Evolutionary conservation across 768 basidiomycete genomes (phyloP).

Genomic region (Phanerochaete carnosa): DNA sequence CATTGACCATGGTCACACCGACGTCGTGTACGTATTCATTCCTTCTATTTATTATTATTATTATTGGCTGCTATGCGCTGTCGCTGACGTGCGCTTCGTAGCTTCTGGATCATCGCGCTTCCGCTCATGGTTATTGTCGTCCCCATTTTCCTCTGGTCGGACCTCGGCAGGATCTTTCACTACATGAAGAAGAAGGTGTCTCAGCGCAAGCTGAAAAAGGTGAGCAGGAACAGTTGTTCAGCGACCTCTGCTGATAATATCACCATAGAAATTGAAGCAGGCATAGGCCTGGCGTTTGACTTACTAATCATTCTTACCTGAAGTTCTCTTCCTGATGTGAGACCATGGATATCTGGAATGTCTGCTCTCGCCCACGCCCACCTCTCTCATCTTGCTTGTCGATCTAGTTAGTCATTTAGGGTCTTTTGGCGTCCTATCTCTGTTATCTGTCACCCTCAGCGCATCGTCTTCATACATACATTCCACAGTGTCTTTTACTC

Average conservation of each 20-base stretch:
- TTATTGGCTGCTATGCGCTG: background rate
- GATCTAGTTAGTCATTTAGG: too few relatives aligned
- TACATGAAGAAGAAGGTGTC: slow-evolving; percentile 43
- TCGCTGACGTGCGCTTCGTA: slow-evolving; percentile 20
- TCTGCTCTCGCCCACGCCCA: background rate
- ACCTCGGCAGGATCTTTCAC: slow-evolving; percentile 43
- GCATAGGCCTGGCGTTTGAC: background rate
- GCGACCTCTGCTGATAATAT: background rate
- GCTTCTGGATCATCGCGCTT: slow-evolving; percentile 66
- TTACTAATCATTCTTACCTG: too few relatives aligned
- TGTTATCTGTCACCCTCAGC: background rate
- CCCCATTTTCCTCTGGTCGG: slow-evolving; percentile 48
- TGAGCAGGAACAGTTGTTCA: background rate
- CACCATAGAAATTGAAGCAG: slow-evolving; percentile 16
- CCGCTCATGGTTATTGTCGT: slow-evolving; percentile 55
- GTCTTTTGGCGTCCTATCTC: background rate
- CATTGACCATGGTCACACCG: slow-evolving; percentile 32
- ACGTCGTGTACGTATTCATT: slow-evolving; percentile 17
- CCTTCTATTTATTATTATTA: too few relatives aligned
- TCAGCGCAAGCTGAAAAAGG: slow-evolving; percentile 28
- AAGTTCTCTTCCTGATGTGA: too few relatives aligned
- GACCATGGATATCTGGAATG: background rate
- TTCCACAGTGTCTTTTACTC: background rate
- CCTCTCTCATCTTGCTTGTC: background rate
- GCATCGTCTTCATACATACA: background rate